Evolutionary conservation across 2,329 filamentous ascomycete genomes (phyloP).

Genomic region (Penicillium corylophilum): DNA sequence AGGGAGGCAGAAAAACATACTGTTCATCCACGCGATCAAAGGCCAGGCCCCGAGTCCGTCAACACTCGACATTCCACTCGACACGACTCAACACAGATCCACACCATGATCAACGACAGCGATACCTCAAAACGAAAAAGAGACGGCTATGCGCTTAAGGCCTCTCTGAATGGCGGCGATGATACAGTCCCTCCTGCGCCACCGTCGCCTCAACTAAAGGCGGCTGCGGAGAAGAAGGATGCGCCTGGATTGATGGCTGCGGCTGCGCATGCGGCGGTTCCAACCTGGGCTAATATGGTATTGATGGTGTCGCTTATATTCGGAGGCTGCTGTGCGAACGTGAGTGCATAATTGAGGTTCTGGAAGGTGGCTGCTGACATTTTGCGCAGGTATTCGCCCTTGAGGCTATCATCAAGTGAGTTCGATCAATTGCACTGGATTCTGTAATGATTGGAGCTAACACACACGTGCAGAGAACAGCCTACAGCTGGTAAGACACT

Average conservation of each 20-base stretch:
- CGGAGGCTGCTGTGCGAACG: conserved; percentile 92
- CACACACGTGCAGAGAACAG: conserved; percentile 61
- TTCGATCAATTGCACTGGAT: conserved; percentile 13
- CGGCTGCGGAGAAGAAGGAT: neutral
- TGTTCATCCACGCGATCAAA: neutral
- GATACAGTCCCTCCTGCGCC: neutral
- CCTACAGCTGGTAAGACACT: conserved; percentile 69
- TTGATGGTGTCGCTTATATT: conserved; percentile 84
- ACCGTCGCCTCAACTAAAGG: neutral
- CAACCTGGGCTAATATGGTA: conserved; percentile 62
- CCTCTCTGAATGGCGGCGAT: neutral
- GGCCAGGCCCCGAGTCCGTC: neutral
- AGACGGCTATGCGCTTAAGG: conserved; percentile 1
- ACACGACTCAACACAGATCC: no score
- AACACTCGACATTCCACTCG: neutral
- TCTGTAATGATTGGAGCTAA: no score
- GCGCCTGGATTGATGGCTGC: conserved; percentile 25
- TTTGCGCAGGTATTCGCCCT: conserved; percentile 78
- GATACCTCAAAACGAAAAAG: conserved; percentile 8
- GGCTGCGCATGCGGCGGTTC: conserved; percentile 42
- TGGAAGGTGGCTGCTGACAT: conserved; percentile 21
- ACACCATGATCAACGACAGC: conserved; percentile 19
- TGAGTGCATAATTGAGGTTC: conserved; percentile 45
- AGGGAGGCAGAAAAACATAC: neutral
- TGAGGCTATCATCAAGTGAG: conserved; percentile 91